Base-by-base conservation (phyloP, 139 green algal species). In the Chlamydomonas asymmetrica region DNA sequence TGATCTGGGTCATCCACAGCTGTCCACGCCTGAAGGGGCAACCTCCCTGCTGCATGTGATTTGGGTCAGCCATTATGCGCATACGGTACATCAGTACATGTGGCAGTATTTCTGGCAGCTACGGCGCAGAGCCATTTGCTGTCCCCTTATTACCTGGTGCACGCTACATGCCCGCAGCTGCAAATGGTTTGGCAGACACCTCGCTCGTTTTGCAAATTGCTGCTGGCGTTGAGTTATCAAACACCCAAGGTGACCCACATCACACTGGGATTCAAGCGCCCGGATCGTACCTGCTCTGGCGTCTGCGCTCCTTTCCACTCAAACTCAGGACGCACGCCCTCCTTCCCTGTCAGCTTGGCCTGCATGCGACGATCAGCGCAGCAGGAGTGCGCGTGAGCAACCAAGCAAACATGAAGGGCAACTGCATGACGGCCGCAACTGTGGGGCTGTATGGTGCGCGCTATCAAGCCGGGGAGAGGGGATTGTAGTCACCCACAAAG, bases 301-400 rank as follows among this genome's bases (percentile, higher is more conserved):
- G 38, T 59, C 61, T 91, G 84, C 18, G 72, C 80, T 52, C 80
- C 78, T 69, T 92, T 91, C 76, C 89, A 92, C 0, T 62, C 79
- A 73, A 92, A 92, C 31, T 84, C 48, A 8, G 88, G 87, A n/a
- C 65, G 56, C 16, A 81, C 83, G n/a, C 75, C 72, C 50, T 86
- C 62, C 45, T 73, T 76, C n/a, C 64, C 48, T 0, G 66, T 76
- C 1, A 88, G 41, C 80, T 88, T 88, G 22, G 74, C 74, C 22
- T 63, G 45, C 5, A 81, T 69, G 5, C 73, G 45, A 76, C 59
- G 29, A 80, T 73, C 31, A 84, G 50, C 23, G 43, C 63, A 22
- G 65, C 48, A 22, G 65, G 29, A 9, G 43, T 50, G 32, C 68
- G 43, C 59, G 77, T 78, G 27, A 78, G 70, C 34, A 79, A 27